Conservation (phyloP, 2,329 filamentous ascomycete species). For the Aspergillus chevalieri region DNA sequence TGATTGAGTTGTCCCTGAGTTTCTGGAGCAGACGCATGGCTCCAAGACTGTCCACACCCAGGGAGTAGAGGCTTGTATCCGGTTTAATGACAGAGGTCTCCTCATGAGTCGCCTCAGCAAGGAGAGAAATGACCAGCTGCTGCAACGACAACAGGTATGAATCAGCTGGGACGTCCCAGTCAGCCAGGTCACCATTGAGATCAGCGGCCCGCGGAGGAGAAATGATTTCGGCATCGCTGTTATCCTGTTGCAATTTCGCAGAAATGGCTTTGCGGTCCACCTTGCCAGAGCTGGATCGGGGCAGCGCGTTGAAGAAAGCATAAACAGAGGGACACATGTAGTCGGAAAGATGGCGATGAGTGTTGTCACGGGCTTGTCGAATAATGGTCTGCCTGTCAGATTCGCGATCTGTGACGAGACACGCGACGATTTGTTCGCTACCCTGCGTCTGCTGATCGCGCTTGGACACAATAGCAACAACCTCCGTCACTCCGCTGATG, state of each 20-base stretch:
- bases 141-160: constrained; percentile 3
- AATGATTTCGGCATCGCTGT: constrained; percentile 2
- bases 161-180: constrained; percentile 4
- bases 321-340: constrained; percentile 23
- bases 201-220: not conserved
- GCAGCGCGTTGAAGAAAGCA: constrained; percentile 15
- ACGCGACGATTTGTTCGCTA: constrained; percentile 21
- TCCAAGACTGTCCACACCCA: constrained; percentile 32
- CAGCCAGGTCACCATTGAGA: constrained; percentile 1
- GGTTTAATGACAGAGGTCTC: constrained; percentile 10
- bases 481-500: constrained; percentile 14
- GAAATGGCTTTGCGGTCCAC: constrained; percentile 19
- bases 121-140: constrained; percentile 11
- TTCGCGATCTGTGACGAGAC: constrained; percentile 12
- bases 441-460: constrained; percentile 12
- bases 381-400: constrained; percentile 8
- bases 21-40: constrained; percentile 30
- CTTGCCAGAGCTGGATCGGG: constrained; percentile 21
- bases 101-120: constrained; percentile 12
- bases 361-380: constrained; percentile 8
- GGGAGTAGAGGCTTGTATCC: constrained; percentile 14
- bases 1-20: constrained; percentile 20
- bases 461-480: constrained; percentile 17
- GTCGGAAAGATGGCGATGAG: constrained; percentile 11
- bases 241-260: constrained; percentile 5